Evolutionary conservation across 352 stramenopile genomes (phyloP).

Genomic region (Phytophthora capsici): DNA sequence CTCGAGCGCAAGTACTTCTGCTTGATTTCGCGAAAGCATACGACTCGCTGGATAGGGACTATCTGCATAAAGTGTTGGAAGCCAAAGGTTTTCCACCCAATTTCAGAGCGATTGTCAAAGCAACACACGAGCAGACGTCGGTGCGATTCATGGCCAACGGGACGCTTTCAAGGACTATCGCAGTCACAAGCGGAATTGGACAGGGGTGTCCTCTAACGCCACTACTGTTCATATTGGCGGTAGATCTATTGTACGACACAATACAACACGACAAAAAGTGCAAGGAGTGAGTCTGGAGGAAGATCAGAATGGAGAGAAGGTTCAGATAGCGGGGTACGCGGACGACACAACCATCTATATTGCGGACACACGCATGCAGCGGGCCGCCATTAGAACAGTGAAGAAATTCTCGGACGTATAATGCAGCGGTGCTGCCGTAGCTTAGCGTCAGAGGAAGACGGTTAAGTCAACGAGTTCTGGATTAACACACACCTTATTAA

Average conservation of each 20-base stretch:
- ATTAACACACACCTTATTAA: no score
- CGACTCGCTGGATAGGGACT: background rate
- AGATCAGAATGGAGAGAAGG: no score
- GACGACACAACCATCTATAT: no score
- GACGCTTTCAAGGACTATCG: background rate
- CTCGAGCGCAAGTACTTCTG: background rate
- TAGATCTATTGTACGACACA: slow-evolving; percentile 2
- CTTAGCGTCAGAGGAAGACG: no score
- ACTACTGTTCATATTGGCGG: background rate
- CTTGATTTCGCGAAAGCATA: slow-evolving; percentile 6
- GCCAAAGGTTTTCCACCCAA: slow-evolving; percentile 5
- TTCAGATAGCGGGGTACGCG: background rate
- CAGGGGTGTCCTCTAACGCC: slow-evolving; percentile 8
- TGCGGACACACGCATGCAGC: no score
- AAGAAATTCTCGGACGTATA: no score
- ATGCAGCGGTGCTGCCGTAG: no score
- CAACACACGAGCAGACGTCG: background rate
- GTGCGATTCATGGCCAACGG: slow-evolving; percentile 1
- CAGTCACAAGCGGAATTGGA: slow-evolving; percentile 3
- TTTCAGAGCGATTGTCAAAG: background rate
- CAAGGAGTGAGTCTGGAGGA: background rate
- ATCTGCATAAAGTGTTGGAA: background rate
- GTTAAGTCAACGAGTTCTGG: no score
- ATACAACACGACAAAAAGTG: background rate
- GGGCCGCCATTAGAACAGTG: no score